These are phyloP conservation scores for Balakata baccata DNA, from an alignment of 345 rosid species.

Conservation along the genomic window DNA sequence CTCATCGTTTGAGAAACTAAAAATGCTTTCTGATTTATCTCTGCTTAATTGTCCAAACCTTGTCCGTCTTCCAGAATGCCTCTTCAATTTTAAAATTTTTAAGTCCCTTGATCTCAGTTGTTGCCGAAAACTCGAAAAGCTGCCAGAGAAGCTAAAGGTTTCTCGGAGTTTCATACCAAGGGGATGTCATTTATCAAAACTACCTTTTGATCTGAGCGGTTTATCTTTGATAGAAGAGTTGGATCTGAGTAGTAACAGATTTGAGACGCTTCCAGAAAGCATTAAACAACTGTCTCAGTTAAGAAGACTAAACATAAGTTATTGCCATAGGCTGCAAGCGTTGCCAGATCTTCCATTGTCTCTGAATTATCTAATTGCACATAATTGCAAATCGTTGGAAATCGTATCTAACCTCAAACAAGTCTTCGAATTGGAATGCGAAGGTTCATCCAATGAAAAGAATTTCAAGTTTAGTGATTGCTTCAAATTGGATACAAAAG, in stretches of 20 bases:
- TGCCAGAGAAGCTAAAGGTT: too few species aligned
- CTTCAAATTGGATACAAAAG: neutral
- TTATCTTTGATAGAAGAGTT: too few species aligned
- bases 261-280: too few species aligned
- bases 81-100: too few species aligned
- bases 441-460: neutral
- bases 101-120: too few species aligned
- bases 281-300: neutral
- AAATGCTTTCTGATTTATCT: neutral
- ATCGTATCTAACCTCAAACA: neutral
- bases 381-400: neutral
- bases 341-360: neutral
- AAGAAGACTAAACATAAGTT: neutral
- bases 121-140: too few species aligned
- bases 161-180: too few species aligned
- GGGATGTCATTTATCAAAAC: too few species aligned
- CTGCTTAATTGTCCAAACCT: neutral
- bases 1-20: constrained; percentile 1
- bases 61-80: neutral
- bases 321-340: neutral
- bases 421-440: neutral
- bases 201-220: too few species aligned
- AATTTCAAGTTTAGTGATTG: neutral
- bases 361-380: neutral
- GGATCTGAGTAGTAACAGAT: too few species aligned